Evolutionary conservation across 2,329 filamentous ascomycete genomes (phyloP).

Genomic region (Trichoderma polysporum): DNA sequence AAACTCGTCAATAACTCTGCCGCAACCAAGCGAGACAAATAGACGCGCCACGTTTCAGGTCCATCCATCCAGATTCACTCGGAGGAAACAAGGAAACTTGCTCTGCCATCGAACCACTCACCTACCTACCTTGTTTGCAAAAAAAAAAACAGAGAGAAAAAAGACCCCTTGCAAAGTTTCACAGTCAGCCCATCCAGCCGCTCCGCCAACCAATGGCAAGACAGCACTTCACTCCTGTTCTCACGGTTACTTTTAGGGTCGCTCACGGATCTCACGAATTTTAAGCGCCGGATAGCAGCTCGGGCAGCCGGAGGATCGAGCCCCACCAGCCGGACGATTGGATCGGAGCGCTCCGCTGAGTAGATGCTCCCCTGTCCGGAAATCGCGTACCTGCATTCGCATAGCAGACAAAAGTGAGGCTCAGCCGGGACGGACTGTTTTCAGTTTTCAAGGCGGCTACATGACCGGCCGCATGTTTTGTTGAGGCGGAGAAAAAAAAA

Average conservation of each 20-base stretch:
- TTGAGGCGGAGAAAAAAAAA: not conserved
- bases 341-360: constrained; percentile 2
- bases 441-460: not conserved
- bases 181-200: not conserved
- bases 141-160: too few species aligned
- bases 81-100: too few species aligned
- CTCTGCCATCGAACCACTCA: too few species aligned
- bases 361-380: not conserved
- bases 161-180: not conserved
- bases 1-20: not conserved
- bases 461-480: constrained; percentile 9
- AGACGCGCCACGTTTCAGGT: constrained; percentile 1
- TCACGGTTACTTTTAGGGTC: not conserved
- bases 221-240: not conserved
- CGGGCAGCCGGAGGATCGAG: constrained; percentile 16
- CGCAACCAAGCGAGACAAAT: constrained; percentile 3
- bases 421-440: not conserved
- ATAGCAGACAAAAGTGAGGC: not conserved
- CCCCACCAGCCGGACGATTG: constrained; percentile 20
- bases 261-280: not conserved
- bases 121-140: too few species aligned
- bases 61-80: not conserved
- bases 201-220: not conserved
- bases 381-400: not conserved
- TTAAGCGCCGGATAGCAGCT: constrained; percentile 16